phyloP scores from a whole-genome alignment of 305 asterid genomes.

The Fraxinus angustifolia region DNA sequence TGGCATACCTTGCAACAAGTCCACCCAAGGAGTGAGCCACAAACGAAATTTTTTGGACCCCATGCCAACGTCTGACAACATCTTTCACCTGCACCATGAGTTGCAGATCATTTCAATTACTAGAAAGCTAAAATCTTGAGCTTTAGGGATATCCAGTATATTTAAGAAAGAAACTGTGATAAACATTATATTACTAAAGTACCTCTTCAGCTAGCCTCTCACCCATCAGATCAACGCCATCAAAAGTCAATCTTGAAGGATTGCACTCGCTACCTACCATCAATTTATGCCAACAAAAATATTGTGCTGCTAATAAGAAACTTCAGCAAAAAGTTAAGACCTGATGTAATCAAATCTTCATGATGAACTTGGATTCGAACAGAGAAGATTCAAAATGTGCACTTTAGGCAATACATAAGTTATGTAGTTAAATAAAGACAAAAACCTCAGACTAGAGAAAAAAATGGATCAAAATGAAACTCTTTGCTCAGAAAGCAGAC shows the following conservation, averaged over 20 bases:
- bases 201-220: conserved; percentile 81
- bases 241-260: conserved; percentile 69
- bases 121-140: conserved; percentile 9
- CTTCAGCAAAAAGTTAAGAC: not conserved
- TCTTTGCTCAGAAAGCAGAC: not conserved
- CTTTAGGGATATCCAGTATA: not conserved
- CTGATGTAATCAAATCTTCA: not conserved
- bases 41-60: conserved; percentile 65
- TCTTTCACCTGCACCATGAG: conserved; percentile 64
- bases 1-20: conserved; percentile 83
- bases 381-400: not conserved
- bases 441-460: not conserved
- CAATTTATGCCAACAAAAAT: conserved; percentile 15
- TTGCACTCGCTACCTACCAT: conserved; percentile 66
- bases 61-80: conserved; percentile 64
- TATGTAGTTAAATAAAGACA: not conserved
- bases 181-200: conserved; percentile 33
- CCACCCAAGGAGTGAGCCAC: conserved; percentile 96
- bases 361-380: not conserved
- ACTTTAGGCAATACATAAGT: not conserved
- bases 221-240: conserved; percentile 87
- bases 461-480: not conserved
- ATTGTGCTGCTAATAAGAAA: not conserved
- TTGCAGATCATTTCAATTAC: conserved; percentile 23
- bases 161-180: conserved; percentile 20